Base-by-base conservation (phyloP, 139 green algal species). In the Coccomyxa sp. region DNA sequence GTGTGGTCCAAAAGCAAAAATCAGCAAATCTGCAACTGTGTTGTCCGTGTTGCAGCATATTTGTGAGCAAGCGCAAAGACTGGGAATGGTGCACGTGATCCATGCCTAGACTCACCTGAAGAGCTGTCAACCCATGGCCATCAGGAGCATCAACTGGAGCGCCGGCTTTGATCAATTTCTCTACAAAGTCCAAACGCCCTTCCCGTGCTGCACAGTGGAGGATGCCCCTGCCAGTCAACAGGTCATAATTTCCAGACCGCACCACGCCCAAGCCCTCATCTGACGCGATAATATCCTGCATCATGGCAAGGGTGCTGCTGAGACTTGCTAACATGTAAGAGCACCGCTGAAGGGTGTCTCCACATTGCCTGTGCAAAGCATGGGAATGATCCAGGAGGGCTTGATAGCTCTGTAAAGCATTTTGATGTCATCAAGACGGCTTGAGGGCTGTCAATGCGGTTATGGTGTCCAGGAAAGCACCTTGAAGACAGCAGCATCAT, bases 141-240 rank as follows among this genome's bases (percentile, higher is more conserved):
- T 88, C 85, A 23, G n/a, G 23, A 0, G 4, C 23, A 13, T 88
- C 78, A 13, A 81, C 17, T 13, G 63, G 77, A 0, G 85, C 85
- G 4, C 85, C 85, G 23, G 27, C 57, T 13, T 17, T 27, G 28
- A 88, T 76, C 81, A 88, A 81, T 81, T 63, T 57, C 78, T 89
- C 31, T 28, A 90, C 31, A 14, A 38, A 21, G 0, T 14, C 57
- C 23, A 82, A 58, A n/a, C 82, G 32, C 13, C 87, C 84, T 28
- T 58, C 58, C 10, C 58, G 1, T 9, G 87, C 87, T 0, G 87
- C 87, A n/a, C 84, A 23, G 63, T 90, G 87, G 67, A 90, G 83
- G 58, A 84, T 84, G 13, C 59, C 83, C 31, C 76, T 38, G 0
- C 80, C 74, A 31, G 79, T 84, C 31, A 81, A 16, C 63, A 85